Evolutionary conservation across 768 basidiomycete genomes (phyloP), one percentile per base, ranked within the genome.

Genomic region (Tulasnella sp.): DNA sequence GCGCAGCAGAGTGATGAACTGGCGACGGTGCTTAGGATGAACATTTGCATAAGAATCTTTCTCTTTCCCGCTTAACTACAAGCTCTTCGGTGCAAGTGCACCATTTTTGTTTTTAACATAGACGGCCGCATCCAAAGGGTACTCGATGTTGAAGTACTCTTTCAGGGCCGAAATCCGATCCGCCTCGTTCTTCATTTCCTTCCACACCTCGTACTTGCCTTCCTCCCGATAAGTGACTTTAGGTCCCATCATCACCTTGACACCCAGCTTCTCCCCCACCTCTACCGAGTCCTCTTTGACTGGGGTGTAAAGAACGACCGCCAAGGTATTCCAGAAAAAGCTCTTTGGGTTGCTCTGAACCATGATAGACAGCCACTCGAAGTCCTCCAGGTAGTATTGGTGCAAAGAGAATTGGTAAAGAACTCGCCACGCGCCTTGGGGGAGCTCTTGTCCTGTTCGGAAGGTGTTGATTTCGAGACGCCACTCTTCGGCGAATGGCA

Each of bases 141-240:
- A 77, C 19, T n/a, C 71, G 44, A 79, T 79, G 21, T 68, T 40
- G 42, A 79, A 79, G 31, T 42, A 44, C 42, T 79, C 78, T 10
- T 79, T 79, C 42, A 79, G 71, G 21, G 71, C 78, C 19, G n/a
- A 12, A 44, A 79, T 52, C 40, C 78, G n/a, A 38, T 73, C 78
- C 78, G 75, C 46, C 27, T 79, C 78, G 38, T 72, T 52, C 38
- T 52, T 48, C 27, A 79, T 19, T 58, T 73, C 71, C 40, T 34
- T 72, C 71, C 44, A 44, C 4, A 79, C 16, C 36, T 73, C 71
- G 12, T n/a, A 36, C 39, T 40, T 44, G 71, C 42, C 71, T 16
- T n/a, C 40, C 46, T 40, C 71, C 5, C 73, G 42, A 27, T 34
- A 48, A 18, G 68, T 39, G 2, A 79, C 18, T 31, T 73, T 72